A percentile compares a stretch with the other conserved stretches of the same genome.
phyloP scores from a whole-genome alignment of 257 asterid species.

The Solanum habrochaites region DNA sequence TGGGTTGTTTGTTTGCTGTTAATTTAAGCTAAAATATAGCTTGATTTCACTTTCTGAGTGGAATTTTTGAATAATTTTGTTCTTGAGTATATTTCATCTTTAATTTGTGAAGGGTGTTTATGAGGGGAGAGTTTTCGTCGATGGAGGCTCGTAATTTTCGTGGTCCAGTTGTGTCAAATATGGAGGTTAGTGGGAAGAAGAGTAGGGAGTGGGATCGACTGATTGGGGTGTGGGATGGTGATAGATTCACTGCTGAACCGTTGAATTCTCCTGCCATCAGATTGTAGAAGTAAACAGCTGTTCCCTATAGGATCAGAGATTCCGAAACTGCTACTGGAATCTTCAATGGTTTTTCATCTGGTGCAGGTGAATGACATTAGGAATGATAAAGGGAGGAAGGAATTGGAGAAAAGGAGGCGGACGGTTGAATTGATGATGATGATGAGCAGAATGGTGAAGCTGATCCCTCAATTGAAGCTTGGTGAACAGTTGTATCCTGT shows the following conservation, averaged over 20 bases:
- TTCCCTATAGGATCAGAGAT: slow-evolving; percentile 34
- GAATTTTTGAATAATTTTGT: not conserved
- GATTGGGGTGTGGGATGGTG: slow-evolving; percentile 98
- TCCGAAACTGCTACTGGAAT: slow-evolving; percentile 8
- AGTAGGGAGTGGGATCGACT: slow-evolving; percentile 71
- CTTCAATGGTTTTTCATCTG: slow-evolving; percentile 9
- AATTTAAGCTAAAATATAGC: not conserved
- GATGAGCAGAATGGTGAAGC: slow-evolving; percentile 18
- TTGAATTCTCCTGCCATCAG: slow-evolving; percentile 34
- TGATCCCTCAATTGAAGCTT: slow-evolving; percentile 63
- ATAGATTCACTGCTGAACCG: slow-evolving; percentile 51
- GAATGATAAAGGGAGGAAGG: slow-evolving; percentile 45
- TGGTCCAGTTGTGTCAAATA: slow-evolving; percentile 33
- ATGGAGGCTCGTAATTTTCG: slow-evolving; percentile 13
- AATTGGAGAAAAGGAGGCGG: slow-evolving; percentile 63
- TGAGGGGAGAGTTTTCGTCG: not conserved
- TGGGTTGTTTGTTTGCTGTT: not conserved
- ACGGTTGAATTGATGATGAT: slow-evolving; percentile 14
- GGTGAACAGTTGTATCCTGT: slow-evolving; percentile 57
- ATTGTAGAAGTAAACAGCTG: slow-evolving; percentile 53
- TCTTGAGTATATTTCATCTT: not conserved
- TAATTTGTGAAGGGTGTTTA: not conserved
- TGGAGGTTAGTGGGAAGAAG: slow-evolving; percentile 50
- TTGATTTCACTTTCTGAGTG: not conserved
- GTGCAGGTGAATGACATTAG: slow-evolving; percentile 21